phyloP scores from a whole-genome alignment of 257 asterid genomes.

The Penstemon newberryi region DNA sequence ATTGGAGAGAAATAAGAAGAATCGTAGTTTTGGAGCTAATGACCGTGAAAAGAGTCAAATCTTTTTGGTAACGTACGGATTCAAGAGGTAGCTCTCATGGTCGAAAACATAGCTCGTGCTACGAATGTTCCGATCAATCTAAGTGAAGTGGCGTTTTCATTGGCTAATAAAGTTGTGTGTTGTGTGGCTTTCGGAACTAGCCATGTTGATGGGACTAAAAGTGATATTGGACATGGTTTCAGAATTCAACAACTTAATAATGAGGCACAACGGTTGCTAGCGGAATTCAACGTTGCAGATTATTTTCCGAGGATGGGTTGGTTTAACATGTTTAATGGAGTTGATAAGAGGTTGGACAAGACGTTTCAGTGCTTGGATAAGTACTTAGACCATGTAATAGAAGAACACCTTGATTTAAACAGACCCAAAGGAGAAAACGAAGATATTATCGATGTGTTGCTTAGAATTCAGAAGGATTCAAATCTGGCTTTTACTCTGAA shows the following conservation, averaged over 20 bases:
- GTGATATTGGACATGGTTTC: background rate
- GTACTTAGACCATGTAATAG: constrained; percentile 27
- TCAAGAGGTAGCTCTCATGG: constrained; percentile 34
- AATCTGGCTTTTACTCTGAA: constrained; percentile 1
- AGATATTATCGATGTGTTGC: constrained; percentile 37
- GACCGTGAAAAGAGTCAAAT: constrained; percentile 34
- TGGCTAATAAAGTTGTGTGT: constrained; percentile 38
- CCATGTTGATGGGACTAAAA: background rate
- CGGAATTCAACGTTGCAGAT: constrained; percentile 36
- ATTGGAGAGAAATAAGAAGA: constrained; percentile 40
- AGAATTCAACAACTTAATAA: constrained; percentile 27
- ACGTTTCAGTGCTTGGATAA: constrained; percentile 25
- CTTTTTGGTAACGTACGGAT: constrained; percentile 38
- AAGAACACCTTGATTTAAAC: constrained; percentile 28
- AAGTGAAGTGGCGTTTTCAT: constrained; percentile 27
- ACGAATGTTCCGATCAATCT: constrained; percentile 22
- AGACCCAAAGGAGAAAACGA: constrained; percentile 22
- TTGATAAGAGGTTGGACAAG: constrained; percentile 24
- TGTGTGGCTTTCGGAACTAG: constrained; percentile 48
- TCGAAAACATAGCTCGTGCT: constrained; percentile 7
- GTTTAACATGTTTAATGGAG: constrained; percentile 39
- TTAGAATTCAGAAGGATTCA: constrained; percentile 29
- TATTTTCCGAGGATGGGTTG: constrained; percentile 37
- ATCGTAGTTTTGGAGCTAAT: constrained; percentile 35
- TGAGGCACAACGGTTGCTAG: constrained; percentile 28